Evolutionary conservation across 2,329 filamentous ascomycete genomes (phyloP), one percentile per base, ranked within the genome.

Genomic region (Sarocladium kiliense): DNA sequence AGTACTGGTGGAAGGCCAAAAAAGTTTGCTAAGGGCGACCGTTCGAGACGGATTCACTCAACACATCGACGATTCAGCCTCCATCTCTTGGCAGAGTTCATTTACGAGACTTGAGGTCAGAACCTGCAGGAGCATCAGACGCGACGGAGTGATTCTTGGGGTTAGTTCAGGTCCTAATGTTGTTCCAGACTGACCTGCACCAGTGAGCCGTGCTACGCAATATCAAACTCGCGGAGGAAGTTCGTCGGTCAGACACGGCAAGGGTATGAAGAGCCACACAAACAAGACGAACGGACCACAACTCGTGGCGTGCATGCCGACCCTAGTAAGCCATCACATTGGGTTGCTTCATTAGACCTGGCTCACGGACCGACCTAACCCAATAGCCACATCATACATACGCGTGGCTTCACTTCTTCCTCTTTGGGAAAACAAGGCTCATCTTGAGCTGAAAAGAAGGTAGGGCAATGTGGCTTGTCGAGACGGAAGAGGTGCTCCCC

Each of bases 191-290:
- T 47, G 23, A 30, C 10, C 44, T 47, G 44, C 9, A 11, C 44
- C 21, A 47, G 12, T 30, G 23, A 23, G 44, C 23, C 44, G 44
- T 16, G 44, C 25, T 47, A 11, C 27, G n/a, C 23, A 30, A 47
- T 16, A 9, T 25, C 41, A 44, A 18, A 44, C 12, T 23, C 6
- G 16, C 7, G 12, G 14, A 27, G 25, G 3, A 47, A 18, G 27
- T n/a, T 23, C 23, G 23, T 12, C 18, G 21, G 41, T 47, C 44
- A 47, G 44, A 47, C 44, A 47, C n/a, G 44, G 25, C 44, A 26
- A 47, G 44, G 44, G 44, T 47, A 30, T 18, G 25, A 47, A 47
- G 44, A 23, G 25, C 25, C 44, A 47, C 23, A 47, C 44, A 30
- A n/a, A 47, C 44, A 27, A 16, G 25, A 16, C 25, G 44, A 30